Conservation (phyloP, 495 filamentous ascomycete genomes). For the Penicillium parvum region DNA sequence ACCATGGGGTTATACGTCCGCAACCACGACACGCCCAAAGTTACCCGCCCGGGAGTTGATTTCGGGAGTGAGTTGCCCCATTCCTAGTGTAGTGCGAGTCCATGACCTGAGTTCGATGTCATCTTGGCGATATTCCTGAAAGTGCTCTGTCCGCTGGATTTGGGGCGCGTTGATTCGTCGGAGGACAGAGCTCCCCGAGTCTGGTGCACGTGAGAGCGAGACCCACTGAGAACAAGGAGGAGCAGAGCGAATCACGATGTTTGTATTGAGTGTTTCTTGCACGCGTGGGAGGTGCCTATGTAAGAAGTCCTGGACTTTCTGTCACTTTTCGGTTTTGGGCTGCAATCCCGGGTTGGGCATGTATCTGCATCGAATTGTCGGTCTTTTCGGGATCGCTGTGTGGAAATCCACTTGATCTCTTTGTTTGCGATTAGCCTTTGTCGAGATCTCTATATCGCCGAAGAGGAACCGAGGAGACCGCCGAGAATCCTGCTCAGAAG, state of each 20-base stretch:
- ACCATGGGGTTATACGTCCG: constrained; percentile 11
- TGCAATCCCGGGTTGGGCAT: not conserved
- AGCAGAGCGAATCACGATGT: constrained; percentile 11
- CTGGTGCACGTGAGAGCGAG: constrained; percentile 18
- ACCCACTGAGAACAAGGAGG: constrained; percentile 9
- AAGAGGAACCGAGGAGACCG: too few relatives aligned
- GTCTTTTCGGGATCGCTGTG: not conserved
- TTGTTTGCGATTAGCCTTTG: too few relatives aligned
- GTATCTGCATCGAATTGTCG: not conserved
- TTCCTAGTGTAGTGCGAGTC: too few relatives aligned
- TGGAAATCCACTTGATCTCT: too few relatives aligned
- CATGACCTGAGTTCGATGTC: too few relatives aligned
- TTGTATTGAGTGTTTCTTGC: constrained; percentile 4
- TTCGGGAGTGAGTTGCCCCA: too few relatives aligned
- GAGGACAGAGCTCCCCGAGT: constrained; percentile 27
- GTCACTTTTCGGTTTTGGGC: not conserved
- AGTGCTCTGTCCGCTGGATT: not conserved
- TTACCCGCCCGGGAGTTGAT: not conserved
- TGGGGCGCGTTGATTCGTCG: constrained; percentile 17
- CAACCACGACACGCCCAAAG: not conserved
- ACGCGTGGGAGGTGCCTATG: too few relatives aligned
- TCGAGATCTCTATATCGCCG: too few relatives aligned
- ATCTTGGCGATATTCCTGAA: too few relatives aligned
- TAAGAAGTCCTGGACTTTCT: too few relatives aligned
- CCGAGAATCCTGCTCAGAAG: too few relatives aligned